These are phyloP conservation scores for Luffa acutangula DNA, from an alignment of 306 rosid genomes.

Conservation along the genomic window DNA sequence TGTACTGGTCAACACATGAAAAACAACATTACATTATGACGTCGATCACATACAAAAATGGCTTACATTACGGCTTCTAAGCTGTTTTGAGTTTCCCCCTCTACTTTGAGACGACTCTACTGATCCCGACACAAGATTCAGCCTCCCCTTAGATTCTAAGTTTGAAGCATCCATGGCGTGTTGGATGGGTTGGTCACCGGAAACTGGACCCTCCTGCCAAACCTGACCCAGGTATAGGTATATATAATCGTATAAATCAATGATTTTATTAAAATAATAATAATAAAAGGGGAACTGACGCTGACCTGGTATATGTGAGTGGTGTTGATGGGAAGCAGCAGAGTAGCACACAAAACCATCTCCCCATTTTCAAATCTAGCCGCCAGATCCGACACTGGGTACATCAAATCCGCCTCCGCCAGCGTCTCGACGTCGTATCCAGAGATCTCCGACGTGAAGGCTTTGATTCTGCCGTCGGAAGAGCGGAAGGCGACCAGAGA, in stretches of 20 bases:
- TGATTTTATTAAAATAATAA: too few relatives aligned
- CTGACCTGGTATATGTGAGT: slow-evolving; percentile 26
- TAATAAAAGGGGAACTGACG: too few relatives aligned
- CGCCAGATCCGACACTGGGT: neutral
- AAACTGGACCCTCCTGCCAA: slow-evolving; percentile 56
- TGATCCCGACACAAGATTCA: slow-evolving; percentile 47
- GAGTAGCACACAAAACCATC: slow-evolving; percentile 33
- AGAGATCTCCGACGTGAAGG: slow-evolving; percentile 7
- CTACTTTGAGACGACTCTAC: slow-evolving; percentile 9
- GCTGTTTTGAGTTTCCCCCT: neutral
- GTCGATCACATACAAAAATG: too few relatives aligned
- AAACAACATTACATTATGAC: too few relatives aligned
- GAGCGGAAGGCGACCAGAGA: slow-evolving; percentile 35
- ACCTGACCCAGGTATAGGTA: neutral
- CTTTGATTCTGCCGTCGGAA: slow-evolving; percentile 17
- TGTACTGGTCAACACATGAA: too few relatives aligned
- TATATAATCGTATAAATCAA: too few relatives aligned
- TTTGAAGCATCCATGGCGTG: neutral
- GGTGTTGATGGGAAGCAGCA: slow-evolving; percentile 23
- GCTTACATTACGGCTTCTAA: slow-evolving; percentile 44
- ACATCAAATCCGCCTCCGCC: slow-evolving; percentile 23
- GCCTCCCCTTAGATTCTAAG: slow-evolving; percentile 16
- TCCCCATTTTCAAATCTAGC: slow-evolving; percentile 26
- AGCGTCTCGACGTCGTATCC: neutral
- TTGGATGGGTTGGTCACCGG: neutral